phyloP scores from a whole-genome alignment of 2,329 filamentous ascomycete genomes.

The Rasamsonia emersonii region DNA sequence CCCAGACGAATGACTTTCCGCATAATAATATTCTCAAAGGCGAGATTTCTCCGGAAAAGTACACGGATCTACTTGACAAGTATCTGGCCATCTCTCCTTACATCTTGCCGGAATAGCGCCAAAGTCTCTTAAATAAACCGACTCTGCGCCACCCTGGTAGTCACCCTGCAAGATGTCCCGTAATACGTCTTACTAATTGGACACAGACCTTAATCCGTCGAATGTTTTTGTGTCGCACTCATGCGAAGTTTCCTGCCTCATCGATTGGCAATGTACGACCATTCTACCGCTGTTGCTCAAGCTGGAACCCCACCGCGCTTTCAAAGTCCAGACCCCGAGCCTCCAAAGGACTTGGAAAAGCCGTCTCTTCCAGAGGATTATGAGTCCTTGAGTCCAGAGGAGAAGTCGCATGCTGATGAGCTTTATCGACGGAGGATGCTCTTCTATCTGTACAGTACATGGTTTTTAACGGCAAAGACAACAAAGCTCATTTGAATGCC shows the following conservation, averaged over 20 bases:
- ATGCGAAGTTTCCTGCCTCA: constrained; percentile 13
- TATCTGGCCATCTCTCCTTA: constrained; percentile 15
- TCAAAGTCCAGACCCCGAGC: constrained; percentile 16
- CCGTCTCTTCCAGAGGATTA: constrained; percentile 14
- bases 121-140: constrained; percentile 8
- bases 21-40: constrained; percentile 15
- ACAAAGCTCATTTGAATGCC: constrained; percentile 15
- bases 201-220: constrained; percentile 15
- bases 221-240: constrained; percentile 16
- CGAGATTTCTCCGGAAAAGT: constrained; percentile 9
- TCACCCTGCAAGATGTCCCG: too few relatives aligned
- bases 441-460: constrained; percentile 17
- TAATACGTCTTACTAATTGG: constrained; percentile 6
- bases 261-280: constrained; percentile 19
- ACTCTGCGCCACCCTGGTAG: constrained; percentile 16
- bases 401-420: constrained; percentile 15
- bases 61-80: constrained; percentile 14
- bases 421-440: constrained; percentile 11
- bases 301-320: constrained; percentile 15
- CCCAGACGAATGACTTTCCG: constrained; percentile 14
- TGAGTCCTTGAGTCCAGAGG: constrained; percentile 9
- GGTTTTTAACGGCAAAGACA: constrained; percentile 15
- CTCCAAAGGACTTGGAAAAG: constrained; percentile 8
- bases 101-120: constrained; percentile 12
- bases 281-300: constrained; percentile 12